Conservation (phyloP, 495 filamentous ascomycete genomes). For the Penicillium robsamsonii region DNA sequence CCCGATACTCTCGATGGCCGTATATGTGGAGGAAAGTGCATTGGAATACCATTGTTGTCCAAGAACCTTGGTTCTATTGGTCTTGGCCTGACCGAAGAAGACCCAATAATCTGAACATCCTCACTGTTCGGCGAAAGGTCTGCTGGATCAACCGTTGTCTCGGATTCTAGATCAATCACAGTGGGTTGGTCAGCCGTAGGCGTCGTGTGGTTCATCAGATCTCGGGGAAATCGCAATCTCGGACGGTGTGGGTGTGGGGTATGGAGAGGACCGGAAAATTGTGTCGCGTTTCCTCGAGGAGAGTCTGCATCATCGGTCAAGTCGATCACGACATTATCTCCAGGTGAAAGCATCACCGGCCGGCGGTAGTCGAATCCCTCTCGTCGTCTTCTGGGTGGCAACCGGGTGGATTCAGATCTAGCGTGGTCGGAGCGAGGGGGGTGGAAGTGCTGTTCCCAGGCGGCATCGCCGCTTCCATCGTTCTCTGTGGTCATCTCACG, state of each 20-base stretch:
- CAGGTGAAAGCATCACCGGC: slow-evolving; percentile 35
- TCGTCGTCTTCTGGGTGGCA: slow-evolving; percentile 29
- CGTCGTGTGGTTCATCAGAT: slow-evolving; percentile 23
- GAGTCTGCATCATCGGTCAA: slow-evolving; percentile 52
- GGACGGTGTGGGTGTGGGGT: background rate
- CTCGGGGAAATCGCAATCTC: slow-evolving; percentile 1
- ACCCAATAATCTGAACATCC: slow-evolving; percentile 41
- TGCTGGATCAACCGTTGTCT: slow-evolving; percentile 8
- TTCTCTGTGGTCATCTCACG: slow-evolving; percentile 39
- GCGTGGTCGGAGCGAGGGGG: slow-evolving; percentile 18
- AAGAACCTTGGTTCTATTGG: slow-evolving; percentile 16
- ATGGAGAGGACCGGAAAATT: background rate
- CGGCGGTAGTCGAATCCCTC: slow-evolving; percentile 52
- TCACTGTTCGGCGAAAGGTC: slow-evolving; percentile 33
- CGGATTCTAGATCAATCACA: slow-evolving; percentile 39
- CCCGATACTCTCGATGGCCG: background rate
- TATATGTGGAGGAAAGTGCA: background rate
- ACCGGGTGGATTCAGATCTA: slow-evolving; percentile 15
- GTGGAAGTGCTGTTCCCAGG: slow-evolving; percentile 27
- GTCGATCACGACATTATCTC: slow-evolving; percentile 50
- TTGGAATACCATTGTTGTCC: slow-evolving; percentile 4
- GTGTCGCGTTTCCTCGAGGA: slow-evolving; percentile 13
- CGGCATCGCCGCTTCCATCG: slow-evolving; percentile 12
- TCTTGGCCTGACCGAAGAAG: slow-evolving; percentile 13
- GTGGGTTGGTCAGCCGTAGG: slow-evolving; percentile 9